Conservation (phyloP, 192 early-diverging fungal species). For the Podila horticola region DNA sequence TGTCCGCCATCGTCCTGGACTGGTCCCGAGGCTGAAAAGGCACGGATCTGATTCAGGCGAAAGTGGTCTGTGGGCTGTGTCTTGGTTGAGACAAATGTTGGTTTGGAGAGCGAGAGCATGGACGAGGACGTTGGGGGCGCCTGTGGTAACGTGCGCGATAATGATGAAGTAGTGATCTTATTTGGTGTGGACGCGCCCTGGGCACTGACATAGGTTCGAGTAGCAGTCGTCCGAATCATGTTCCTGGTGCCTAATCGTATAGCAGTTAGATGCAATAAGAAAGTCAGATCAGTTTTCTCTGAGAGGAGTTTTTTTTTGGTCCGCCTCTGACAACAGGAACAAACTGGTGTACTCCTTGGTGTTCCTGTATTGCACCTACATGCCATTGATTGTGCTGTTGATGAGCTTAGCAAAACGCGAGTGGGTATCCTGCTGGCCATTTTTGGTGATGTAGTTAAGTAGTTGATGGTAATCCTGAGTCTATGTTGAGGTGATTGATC, state of each 20-base stretch:
- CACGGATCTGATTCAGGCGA: conserved; percentile 9
- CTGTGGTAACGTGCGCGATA: not conserved
- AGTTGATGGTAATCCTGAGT: not conserved
- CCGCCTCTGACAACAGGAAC: too few relatives aligned
- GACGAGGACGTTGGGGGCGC: not conserved
- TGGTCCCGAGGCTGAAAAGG: conserved; percentile 21
- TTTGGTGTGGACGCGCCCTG: not conserved
- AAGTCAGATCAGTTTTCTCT: not conserved
- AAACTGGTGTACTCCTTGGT: too few relatives aligned
- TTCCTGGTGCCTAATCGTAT: not conserved
- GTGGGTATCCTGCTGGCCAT: not conserved
- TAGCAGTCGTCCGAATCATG: not conserved
- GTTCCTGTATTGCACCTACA: too few relatives aligned
- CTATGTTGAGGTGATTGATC: not conserved
- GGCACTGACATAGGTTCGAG: not conserved
- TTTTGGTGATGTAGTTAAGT: not conserved
- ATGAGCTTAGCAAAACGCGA: not conserved
- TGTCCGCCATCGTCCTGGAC: conserved; percentile 19
- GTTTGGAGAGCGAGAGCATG: conserved; percentile 5
- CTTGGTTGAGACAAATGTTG: conserved; percentile 3
- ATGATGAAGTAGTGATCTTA: not conserved
- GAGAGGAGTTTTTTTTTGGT: too few relatives aligned
- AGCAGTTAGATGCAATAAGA: not conserved
- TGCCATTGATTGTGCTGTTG: not conserved
- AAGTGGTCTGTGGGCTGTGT: not conserved